These are phyloP conservation scores for Chromosphaera perkinsii DNA, from an alignment of 208 protist species.

Conservation along the genomic window DNA sequence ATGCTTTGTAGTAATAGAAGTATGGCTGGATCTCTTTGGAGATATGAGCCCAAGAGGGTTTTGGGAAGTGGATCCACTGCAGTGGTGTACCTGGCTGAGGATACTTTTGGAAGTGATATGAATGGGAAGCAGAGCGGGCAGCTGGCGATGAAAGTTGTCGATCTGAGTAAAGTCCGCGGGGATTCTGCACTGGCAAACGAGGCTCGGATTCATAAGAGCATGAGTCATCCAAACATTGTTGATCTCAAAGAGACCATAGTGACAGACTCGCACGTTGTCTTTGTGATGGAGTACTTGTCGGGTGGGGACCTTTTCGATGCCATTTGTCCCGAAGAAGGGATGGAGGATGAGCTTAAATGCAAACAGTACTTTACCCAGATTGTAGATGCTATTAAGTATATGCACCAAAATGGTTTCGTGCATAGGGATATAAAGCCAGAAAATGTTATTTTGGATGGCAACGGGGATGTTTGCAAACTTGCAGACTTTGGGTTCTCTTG, in stretches of 20 bases:
- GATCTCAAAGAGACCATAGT: slow-evolving; percentile 11
- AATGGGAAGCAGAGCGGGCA: too few relatives aligned
- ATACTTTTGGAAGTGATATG: too few relatives aligned
- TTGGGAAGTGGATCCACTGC: too few relatives aligned
- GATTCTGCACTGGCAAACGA: too few relatives aligned
- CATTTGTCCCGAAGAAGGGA: slow-evolving; percentile 6
- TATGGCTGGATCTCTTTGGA: too few relatives aligned
- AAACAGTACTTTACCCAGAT: slow-evolving; percentile 11
- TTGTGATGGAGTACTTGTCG: slow-evolving; percentile 19
- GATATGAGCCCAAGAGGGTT: too few relatives aligned
- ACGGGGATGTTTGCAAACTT: slow-evolving; percentile 18
- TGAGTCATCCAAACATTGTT: slow-evolving; percentile 7
- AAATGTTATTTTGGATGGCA: slow-evolving; percentile 9
- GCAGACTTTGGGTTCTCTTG: slow-evolving; percentile 22
- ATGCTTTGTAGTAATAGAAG: too few relatives aligned
- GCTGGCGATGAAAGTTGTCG: too few relatives aligned
- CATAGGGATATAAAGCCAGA: slow-evolving; percentile 31
- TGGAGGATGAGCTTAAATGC: slow-evolving; percentile 4
- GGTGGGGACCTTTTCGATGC: slow-evolving; percentile 23
- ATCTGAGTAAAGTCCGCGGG: too few relatives aligned
- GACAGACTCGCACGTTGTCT: slow-evolving; percentile 12
- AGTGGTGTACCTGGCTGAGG: too few relatives aligned
- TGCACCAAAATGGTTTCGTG: slow-evolving; percentile 8
- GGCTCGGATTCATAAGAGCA: too few relatives aligned
- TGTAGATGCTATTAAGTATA: not conserved